A percentile compares a stretch with the other conserved stretches of the same genome.
Conservation (phyloP, 352 stramenopile species). For the Phytophthora crassamura region DNA sequence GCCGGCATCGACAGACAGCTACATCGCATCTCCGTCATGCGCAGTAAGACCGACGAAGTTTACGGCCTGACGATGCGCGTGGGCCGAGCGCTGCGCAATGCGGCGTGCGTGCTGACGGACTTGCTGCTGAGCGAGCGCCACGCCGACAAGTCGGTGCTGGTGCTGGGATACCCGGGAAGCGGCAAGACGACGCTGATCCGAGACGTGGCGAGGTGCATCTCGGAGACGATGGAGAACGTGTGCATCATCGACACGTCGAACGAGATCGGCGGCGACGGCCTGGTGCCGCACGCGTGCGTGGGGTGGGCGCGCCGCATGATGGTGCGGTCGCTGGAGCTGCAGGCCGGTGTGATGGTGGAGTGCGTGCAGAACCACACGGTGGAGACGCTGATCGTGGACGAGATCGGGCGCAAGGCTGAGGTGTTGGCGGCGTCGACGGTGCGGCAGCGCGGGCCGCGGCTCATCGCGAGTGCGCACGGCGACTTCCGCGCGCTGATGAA, state of each 20-base stretch:
- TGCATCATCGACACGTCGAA: slow-evolving; percentile 93
- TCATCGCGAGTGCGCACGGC: slow-evolving; percentile 89
- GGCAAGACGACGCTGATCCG: slow-evolving; percentile 90
- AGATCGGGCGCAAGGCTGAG: slow-evolving; percentile 85
- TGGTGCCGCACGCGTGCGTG: slow-evolving; percentile 78
- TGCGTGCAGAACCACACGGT: slow-evolving; percentile 93
- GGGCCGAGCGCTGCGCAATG: slow-evolving; percentile 67
- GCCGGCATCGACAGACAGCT: slow-evolving; percentile 73
- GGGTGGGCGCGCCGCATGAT: slow-evolving; percentile 83
- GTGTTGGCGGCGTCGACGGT: slow-evolving; percentile 74
- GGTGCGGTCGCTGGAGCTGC: slow-evolving; percentile 72
- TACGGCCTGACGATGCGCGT: slow-evolving; percentile 81
- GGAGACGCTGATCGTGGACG: slow-evolving; percentile 88
- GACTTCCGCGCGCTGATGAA: slow-evolving; percentile 85
- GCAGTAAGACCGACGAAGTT: slow-evolving; percentile 60
- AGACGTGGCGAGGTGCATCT: slow-evolving; percentile 76
- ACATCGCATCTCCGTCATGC: slow-evolving; percentile 84
- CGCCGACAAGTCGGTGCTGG: slow-evolving; percentile 63
- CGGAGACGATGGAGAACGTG: slow-evolving; percentile 69
- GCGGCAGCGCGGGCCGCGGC: slow-evolving; percentile 75
- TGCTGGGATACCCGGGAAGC: slow-evolving; percentile 68
- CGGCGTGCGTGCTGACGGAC: slow-evolving; percentile 69
- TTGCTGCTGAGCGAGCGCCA: slow-evolving; percentile 56
- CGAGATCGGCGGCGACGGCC: slow-evolving; percentile 90
- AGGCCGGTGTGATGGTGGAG: slow-evolving; percentile 88